A percentile compares a stretch with the other conserved stretches of the same genome.
Conservation (phyloP, 805 yeast genomes). For the Wickerhamomyces canadensis region DNA sequence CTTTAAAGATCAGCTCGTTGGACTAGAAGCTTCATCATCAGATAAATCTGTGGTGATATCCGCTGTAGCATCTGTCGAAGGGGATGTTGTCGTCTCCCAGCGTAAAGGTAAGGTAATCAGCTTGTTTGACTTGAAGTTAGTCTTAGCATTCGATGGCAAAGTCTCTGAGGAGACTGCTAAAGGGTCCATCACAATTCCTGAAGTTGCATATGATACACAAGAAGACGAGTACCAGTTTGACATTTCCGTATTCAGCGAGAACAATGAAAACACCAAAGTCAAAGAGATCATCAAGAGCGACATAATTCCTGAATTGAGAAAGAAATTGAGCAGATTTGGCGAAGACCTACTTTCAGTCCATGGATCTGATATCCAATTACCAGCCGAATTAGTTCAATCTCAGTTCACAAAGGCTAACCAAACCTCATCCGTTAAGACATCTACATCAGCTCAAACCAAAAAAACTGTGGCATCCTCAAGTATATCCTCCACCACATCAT, state of each 20-base stretch:
- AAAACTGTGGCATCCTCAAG: too few relatives aligned
- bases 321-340: slow-evolving; percentile 61
- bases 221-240: slow-evolving; percentile 83
- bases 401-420: slow-evolving; percentile 49
- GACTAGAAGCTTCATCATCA: slow-evolving; percentile 28
- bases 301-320: slow-evolving; percentile 67
- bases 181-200: slow-evolving; percentile 84
- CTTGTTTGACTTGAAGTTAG: slow-evolving; percentile 73
- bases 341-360: slow-evolving; percentile 67
- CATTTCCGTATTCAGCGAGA: slow-evolving; percentile 53
- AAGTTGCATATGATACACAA: slow-evolving; percentile 88
- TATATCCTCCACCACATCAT: too few relatives aligned
- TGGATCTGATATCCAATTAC: slow-evolving; percentile 84
- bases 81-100: slow-evolving; percentile 96
- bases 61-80: slow-evolving; percentile 53
- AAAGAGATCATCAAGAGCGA: slow-evolving; percentile 43
- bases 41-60: slow-evolving; percentile 28
- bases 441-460: slow-evolving; percentile 1
- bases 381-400: slow-evolving; percentile 58
- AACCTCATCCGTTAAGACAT: too few relatives aligned
- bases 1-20: slow-evolving; percentile 56
- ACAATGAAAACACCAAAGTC: slow-evolving; percentile 47
- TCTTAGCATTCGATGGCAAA: slow-evolving; percentile 50
- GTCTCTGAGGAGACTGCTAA: slow-evolving; percentile 37
- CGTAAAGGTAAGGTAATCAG: slow-evolving; percentile 95